Evolutionary conservation across 352 stramenopile genomes (phyloP).

Genomic region (Phytophthora palmivora): DNA sequence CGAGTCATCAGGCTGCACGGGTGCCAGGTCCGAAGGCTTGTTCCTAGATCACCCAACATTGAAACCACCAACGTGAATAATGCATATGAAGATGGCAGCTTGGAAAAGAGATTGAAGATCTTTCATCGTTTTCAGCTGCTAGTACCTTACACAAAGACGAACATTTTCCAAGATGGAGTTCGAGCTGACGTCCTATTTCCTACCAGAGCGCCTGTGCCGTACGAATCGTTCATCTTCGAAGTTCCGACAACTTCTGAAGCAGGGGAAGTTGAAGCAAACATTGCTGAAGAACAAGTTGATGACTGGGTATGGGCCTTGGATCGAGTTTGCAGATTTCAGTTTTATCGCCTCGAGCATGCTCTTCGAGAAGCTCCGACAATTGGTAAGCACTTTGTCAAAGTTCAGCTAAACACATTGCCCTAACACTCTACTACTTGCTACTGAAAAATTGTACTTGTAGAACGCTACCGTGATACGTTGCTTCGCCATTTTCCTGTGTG

Average conservation of each 20-base stretch:
- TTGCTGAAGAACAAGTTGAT: conserved; percentile 19
- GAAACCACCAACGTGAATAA: not conserved
- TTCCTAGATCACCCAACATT: conserved; percentile 16
- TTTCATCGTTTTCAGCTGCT: conserved; percentile 51
- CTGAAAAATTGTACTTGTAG: not conserved
- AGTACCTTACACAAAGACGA: conserved; percentile 37
- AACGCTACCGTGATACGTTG: conserved; percentile 56
- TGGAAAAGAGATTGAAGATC: not conserved
- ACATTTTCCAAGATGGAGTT: conserved; percentile 2
- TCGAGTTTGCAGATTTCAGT: conserved; percentile 52
- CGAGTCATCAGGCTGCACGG: conserved; percentile 54
- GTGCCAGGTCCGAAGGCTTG: conserved; percentile 52
- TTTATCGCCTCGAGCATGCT: conserved; percentile 53
- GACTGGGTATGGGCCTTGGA: conserved; percentile 49
- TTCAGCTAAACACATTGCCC: not conserved
- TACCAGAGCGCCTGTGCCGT: conserved; percentile 17
- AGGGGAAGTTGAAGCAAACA: conserved; percentile 8
- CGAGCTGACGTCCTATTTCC: conserved; percentile 12
- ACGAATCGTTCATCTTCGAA: conserved; percentile 55
- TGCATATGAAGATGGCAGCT: not conserved
- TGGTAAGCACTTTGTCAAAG: conserved; percentile 14
- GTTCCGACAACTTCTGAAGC: conserved; percentile 13
- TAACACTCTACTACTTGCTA: not conserved
- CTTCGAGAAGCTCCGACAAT: conserved; percentile 36
- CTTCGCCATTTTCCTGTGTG: conserved; percentile 52